Percentiles rank a stretch among this genome's conserved stretches.
Evolutionary conservation across 78 protist species (phyloP).

Genomic region (Mantamonas sphyraenae): DNA sequence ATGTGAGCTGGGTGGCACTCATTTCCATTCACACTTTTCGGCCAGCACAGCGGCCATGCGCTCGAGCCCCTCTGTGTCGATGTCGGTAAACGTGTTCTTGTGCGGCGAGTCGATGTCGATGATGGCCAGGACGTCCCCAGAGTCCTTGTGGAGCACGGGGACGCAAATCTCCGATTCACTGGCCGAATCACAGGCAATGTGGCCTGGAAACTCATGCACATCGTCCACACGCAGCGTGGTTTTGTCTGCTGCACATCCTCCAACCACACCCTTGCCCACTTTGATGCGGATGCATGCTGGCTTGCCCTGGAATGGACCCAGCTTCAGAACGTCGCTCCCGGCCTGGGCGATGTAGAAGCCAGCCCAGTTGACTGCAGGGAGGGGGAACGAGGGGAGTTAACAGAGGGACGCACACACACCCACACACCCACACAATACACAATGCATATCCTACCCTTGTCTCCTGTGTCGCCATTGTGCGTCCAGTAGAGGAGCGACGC

Average conservation of each 20-base stretch:
- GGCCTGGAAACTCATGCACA: constrained; percentile 47
- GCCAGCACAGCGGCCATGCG: neutral
- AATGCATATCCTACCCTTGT: too few relatives aligned
- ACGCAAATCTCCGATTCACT: constrained; percentile 20
- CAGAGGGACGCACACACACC: too few relatives aligned
- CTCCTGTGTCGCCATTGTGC: neutral
- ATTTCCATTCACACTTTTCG: too few relatives aligned
- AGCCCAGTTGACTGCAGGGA: constrained; percentile 43
- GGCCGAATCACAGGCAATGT: constrained; percentile 38
- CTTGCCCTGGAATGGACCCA: constrained; percentile 44
- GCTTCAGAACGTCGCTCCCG: neutral
- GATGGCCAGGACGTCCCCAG: neutral
- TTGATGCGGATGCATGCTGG: constrained; percentile 21
- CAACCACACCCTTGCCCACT: constrained; percentile 37
- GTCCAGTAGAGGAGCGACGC: neutral
- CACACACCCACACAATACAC: too few relatives aligned
- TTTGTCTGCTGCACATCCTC: neutral
- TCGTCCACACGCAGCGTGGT: constrained; percentile 12
- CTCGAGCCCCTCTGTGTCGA: neutral
- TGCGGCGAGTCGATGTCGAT: neutral
- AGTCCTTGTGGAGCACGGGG: neutral
- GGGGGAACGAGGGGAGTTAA: neutral
- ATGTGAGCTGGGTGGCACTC: too few relatives aligned
- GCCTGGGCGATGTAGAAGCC: constrained; percentile 16
- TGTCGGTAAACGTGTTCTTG: neutral